A percentile compares a stretch with the other conserved stretches of the same genome.
phyloP scores from a whole-genome alignment of 768 basidiomycete species.

The Xerocomellus intermedius region DNA sequence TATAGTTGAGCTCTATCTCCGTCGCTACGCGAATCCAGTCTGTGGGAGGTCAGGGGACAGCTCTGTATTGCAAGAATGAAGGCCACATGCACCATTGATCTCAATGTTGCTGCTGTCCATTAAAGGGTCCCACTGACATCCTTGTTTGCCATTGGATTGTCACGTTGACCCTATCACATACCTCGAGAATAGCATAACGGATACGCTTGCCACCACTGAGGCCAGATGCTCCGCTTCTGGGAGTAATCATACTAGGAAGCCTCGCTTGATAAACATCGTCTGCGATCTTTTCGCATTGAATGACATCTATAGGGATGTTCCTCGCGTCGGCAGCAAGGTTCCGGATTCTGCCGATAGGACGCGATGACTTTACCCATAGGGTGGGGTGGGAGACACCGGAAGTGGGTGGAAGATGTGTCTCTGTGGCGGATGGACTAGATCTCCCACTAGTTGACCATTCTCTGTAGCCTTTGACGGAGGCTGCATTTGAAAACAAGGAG shows the following conservation, averaged over 20 bases:
- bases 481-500: constrained; percentile 79
- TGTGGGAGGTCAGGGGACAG: constrained; percentile 29
- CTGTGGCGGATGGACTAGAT: constrained; percentile 42
- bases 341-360: constrained; percentile 55
- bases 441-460: constrained; percentile 70
- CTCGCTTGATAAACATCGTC: constrained; percentile 70
- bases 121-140: constrained; percentile 74
- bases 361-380: constrained; percentile 63
- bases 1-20: constrained; percentile 92
- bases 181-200: constrained; percentile 84
- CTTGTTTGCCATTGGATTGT: background rate
- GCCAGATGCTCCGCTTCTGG: constrained; percentile 62
- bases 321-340: constrained; percentile 33
- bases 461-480: constrained; percentile 75
- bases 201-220: constrained; percentile 65
- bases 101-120: constrained; percentile 90
- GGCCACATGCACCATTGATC: constrained; percentile 56
- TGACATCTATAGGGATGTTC: constrained; percentile 32
- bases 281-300: constrained; percentile 45
- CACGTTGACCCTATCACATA: constrained; percentile 28
- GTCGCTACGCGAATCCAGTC: constrained; percentile 91
- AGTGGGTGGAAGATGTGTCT: background rate
- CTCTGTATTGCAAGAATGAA: background rate
- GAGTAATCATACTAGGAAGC: constrained; percentile 77
- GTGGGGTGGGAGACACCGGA: constrained; percentile 34